phyloP scores from a whole-genome alignment of 495 filamentous ascomycete genomes.

The Apodospora peruviana region DNA sequence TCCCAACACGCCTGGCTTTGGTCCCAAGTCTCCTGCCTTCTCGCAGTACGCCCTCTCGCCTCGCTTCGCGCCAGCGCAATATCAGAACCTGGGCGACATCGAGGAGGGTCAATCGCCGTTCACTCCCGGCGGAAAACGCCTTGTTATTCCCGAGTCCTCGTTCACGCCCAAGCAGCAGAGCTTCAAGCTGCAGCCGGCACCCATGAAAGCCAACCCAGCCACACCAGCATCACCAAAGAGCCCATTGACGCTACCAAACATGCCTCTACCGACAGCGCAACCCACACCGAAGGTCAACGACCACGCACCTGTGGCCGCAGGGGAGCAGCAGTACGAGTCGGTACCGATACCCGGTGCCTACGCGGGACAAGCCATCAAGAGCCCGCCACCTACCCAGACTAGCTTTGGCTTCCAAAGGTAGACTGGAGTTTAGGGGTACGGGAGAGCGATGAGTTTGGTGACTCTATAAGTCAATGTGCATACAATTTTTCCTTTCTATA shows the following conservation, averaged over 20 bases:
- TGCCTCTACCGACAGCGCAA: constrained; percentile 13
- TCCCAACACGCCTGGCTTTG: constrained; percentile 89
- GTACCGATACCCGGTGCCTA: constrained; percentile 67
- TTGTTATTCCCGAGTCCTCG: constrained; percentile 39
- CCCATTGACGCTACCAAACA: constrained; percentile 7
- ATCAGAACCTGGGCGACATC: constrained; percentile 42
- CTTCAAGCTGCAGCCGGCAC: constrained; percentile 82
- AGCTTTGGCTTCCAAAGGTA: constrained; percentile 25
- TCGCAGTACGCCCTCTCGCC: constrained; percentile 47
- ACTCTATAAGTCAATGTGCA: constrained; percentile 13
- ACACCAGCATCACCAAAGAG: constrained; percentile 66
- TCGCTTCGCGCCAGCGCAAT: constrained; percentile 48
- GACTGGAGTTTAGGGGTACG: not conserved
- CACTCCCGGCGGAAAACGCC: constrained; percentile 35
- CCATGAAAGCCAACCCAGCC: constrained; percentile 66
- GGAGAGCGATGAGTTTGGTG: not conserved
- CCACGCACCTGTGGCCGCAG: constrained; percentile 50
- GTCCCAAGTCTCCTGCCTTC: constrained; percentile 54
- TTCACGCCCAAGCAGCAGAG: constrained; percentile 39
- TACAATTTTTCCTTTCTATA: constrained; percentile 18
- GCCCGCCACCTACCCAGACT: constrained; percentile 36
- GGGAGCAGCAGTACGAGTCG: constrained; percentile 60
- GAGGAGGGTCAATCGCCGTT: constrained; percentile 42
- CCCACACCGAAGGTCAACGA: constrained; percentile 23
- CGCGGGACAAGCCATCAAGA: constrained; percentile 37